phyloP scores from a whole-genome alignment of 2,329 filamentous ascomycete genomes.

The Chrysosporium queenslandicum region DNA sequence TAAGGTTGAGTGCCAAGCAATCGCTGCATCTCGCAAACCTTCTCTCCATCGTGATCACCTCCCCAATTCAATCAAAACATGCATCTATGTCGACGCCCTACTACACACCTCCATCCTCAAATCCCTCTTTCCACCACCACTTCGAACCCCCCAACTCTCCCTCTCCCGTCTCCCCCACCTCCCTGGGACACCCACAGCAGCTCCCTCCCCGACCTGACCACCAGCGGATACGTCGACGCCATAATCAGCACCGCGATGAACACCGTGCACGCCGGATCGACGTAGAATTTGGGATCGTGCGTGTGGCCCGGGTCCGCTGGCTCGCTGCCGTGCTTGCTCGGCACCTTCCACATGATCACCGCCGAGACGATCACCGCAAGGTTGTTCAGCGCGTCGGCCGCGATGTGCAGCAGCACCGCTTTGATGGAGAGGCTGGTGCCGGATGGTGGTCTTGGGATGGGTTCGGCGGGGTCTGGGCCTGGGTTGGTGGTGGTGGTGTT shows the following conservation, averaged over 20 bases:
- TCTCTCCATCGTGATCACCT: no score
- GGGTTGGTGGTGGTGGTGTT: not conserved
- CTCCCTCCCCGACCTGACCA: constrained; percentile 12
- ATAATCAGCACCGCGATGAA: constrained; percentile 17
- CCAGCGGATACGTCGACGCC: constrained; percentile 11
- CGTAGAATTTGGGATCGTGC: constrained; percentile 16
- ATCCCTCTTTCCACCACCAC: not conserved
- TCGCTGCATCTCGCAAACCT: no score
- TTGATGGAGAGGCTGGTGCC: constrained; percentile 14
- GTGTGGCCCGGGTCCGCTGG: not conserved
- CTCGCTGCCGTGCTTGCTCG: constrained; percentile 5
- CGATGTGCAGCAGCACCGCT: constrained; percentile 55
- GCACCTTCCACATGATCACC: constrained; percentile 52
- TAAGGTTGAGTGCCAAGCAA: not conserved
- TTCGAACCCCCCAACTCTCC: not conserved
- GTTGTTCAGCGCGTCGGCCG: constrained; percentile 67
- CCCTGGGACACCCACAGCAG: constrained; percentile 9
- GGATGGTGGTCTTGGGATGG: no score
- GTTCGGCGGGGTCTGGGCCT: not conserved
- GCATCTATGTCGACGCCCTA: not conserved
- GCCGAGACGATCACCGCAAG: constrained; percentile 63
- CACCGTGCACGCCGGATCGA: constrained; percentile 17
- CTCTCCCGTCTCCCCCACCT: no score
- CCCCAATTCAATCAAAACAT: no score
- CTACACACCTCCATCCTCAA: not conserved